These are phyloP conservation scores for Thraustochytrium striatum DNA, from an alignment of 352 stramenopile genomes.

Conservation along the genomic window DNA sequence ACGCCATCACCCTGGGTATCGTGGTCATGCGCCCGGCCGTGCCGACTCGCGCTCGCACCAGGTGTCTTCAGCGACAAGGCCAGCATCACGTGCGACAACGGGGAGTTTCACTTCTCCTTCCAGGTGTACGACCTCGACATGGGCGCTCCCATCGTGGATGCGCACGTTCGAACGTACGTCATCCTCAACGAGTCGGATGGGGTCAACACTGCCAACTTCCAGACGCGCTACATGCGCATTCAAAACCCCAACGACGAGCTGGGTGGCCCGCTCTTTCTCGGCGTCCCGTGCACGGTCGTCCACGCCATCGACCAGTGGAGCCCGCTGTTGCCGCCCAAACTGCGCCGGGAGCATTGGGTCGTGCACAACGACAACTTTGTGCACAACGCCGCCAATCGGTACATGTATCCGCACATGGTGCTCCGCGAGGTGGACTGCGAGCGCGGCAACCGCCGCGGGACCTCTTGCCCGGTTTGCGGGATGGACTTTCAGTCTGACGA, in stretches of 20 bases:
- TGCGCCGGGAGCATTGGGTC: constrained; percentile 30
- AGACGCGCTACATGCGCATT: constrained; percentile 44
- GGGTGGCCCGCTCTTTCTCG: constrained; percentile 34
- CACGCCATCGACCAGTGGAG: constrained; percentile 44
- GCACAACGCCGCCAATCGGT: constrained; percentile 28
- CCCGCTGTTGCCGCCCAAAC: constrained; percentile 18
- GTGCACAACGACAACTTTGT: constrained; percentile 31
- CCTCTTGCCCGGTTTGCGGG: constrained; percentile 61
- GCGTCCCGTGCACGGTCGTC: constrained; percentile 22
- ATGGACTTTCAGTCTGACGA: constrained; percentile 53
- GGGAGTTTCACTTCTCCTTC: constrained; percentile 43
- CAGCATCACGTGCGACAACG: constrained; percentile 24
- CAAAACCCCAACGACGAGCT: constrained; percentile 41
- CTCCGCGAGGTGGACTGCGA: constrained; percentile 56
- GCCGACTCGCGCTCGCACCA: constrained; percentile 26
- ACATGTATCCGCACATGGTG: constrained; percentile 35
- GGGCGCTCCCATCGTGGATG: constrained; percentile 39
- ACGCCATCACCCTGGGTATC: constrained; percentile 17
- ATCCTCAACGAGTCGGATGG: constrained; percentile 43
- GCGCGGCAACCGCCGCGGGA: constrained; percentile 53
- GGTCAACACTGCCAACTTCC: constrained; percentile 33
- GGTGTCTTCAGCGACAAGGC: constrained; percentile 50
- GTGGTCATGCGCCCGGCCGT: constrained; percentile 40
- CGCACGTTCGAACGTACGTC: constrained; percentile 28
- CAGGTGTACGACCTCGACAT: constrained; percentile 47